Evolutionary conservation across 345 rosid species (phyloP).

Genomic region (Syzygium aqueum): DNA sequence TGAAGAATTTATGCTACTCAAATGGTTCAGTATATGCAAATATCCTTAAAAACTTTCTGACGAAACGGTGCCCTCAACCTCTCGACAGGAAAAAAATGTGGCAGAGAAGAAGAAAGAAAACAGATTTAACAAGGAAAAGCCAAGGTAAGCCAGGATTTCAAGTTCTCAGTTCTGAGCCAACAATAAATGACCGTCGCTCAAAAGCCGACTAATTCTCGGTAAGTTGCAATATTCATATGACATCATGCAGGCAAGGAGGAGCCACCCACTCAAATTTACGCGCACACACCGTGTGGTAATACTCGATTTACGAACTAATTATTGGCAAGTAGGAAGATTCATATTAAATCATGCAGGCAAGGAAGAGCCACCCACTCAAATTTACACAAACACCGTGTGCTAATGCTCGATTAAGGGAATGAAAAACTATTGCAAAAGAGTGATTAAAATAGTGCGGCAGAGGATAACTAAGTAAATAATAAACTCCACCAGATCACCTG

Average conservation of each 20-base stretch:
- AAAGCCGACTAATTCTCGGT: not conserved
- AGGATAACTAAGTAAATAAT: not conserved
- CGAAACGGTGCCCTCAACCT: not conserved
- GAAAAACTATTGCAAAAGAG: not conserved
- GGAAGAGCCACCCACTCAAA: too few relatives aligned
- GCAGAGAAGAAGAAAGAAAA: not conserved
- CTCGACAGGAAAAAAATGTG: not conserved
- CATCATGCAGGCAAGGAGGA: not conserved
- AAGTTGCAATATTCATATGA: not conserved
- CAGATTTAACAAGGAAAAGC: not conserved
- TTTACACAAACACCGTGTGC: not conserved
- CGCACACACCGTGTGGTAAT: too few relatives aligned
- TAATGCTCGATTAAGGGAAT: not conserved
- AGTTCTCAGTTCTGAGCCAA: not conserved
- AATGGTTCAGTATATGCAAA: not conserved
- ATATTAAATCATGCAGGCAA: too few relatives aligned
- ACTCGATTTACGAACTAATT: too few relatives aligned
- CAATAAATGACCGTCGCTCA: not conserved
- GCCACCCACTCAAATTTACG: not conserved
- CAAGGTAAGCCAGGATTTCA: not conserved
- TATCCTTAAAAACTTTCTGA: not conserved
- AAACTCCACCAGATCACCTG: not conserved
- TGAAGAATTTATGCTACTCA: not conserved
- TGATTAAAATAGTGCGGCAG: not conserved
- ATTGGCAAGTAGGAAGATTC: too few relatives aligned